These are phyloP conservation scores for Collybiopsis luxurians DNA, from an alignment of 768 basidiomycete species.

Conservation along the genomic window DNA sequence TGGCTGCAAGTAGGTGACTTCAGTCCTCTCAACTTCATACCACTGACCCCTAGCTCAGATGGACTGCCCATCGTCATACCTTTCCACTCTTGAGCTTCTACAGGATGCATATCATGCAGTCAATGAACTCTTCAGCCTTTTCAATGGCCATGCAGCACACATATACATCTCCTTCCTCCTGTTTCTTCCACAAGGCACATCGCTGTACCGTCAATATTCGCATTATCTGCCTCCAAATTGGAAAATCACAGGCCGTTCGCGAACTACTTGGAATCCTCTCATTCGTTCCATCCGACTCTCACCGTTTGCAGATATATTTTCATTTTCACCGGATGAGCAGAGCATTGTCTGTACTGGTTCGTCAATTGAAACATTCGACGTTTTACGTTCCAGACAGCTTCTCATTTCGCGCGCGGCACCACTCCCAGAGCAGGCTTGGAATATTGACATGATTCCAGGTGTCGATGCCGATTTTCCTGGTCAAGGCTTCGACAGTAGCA, in stretches of 20 bases:
- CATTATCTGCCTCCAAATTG: neutral
- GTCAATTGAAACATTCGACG: neutral
- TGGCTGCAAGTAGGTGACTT: neutral
- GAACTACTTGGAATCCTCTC: neutral
- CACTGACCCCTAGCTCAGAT: no score
- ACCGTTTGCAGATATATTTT: neutral
- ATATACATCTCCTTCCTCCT: constrained; percentile 1
- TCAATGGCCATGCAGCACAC: neutral
- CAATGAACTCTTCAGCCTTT: neutral
- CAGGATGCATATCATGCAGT: constrained; percentile 1
- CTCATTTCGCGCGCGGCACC: neutral
- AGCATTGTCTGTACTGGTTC: neutral
- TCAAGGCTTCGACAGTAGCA: neutral
- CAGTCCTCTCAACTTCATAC: neutral
- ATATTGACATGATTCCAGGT: neutral
- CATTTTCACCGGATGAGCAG: neutral
- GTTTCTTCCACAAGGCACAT: neutral
- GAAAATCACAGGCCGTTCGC: neutral
- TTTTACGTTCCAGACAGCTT: neutral
- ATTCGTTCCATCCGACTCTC: neutral
- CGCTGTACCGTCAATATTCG: neutral
- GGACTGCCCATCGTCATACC: neutral
- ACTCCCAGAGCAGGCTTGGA: neutral
- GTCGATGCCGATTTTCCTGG: constrained; percentile 1
- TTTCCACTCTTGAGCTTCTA: neutral